phyloP scores from a whole-genome alignment of 192 early-diverging fungal species.

The Glomus cerebriforme region DNA sequence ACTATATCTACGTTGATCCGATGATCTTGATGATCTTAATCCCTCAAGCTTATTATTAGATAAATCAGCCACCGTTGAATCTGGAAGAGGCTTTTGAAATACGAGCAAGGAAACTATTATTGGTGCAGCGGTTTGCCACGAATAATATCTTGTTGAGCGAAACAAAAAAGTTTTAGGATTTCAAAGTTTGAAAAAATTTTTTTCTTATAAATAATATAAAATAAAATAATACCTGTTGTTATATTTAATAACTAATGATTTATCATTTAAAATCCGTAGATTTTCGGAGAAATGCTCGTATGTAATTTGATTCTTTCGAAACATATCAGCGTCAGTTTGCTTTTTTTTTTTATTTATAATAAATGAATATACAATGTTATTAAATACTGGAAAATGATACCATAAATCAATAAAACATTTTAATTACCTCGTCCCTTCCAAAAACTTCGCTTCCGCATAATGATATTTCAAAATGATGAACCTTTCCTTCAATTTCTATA shows the following conservation, averaged over 20 bases:
- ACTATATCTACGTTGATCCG: conserved; percentile 40
- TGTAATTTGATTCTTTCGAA: conserved; percentile 51
- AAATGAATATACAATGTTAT: background rate
- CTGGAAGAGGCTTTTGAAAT: conserved; percentile 58
- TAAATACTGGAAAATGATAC: background rate
- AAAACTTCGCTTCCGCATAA: conserved; percentile 55
- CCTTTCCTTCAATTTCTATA: conserved; percentile 40
- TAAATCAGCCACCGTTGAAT: conserved; percentile 29
- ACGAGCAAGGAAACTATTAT: conserved; percentile 59
- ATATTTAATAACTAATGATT: conserved; percentile 56
- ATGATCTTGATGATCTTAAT: background rate
- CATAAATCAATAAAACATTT: conserved; percentile 1
- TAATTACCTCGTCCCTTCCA: conserved; percentile 44
- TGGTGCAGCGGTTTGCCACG: conserved; percentile 62
- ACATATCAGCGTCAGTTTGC: conserved; percentile 45
- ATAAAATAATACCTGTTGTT: conserved; percentile 45
- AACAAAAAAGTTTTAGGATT: background rate
- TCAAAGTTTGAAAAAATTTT: too few relatives aligned
- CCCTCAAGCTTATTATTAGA: background rate
- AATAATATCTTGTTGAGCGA: conserved; percentile 50
- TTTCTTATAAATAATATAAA: background rate
- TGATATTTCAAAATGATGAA: conserved; percentile 58
- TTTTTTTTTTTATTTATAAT: background rate
- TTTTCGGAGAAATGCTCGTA: conserved; percentile 59
- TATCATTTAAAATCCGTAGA: conserved; percentile 57